These are phyloP conservation scores for Thelonectria discophora DNA, from an alignment of 2,329 filamentous ascomycete species.

Conservation along the genomic window DNA sequence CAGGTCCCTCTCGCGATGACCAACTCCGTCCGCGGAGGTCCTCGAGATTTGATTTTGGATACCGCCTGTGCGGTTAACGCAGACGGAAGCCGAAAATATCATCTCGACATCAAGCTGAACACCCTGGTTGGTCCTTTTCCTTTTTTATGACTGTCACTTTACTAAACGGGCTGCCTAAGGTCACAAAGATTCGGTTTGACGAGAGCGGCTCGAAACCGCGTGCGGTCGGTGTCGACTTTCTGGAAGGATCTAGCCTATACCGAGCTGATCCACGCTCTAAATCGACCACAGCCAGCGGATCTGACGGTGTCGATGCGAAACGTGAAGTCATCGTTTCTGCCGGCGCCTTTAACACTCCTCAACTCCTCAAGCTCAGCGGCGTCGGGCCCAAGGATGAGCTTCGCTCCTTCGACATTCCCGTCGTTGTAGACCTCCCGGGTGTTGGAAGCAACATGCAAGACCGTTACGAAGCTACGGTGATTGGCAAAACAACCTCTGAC, in stretches of 20 bases:
- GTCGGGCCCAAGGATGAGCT: constrained; percentile 40
- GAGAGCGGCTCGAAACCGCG: constrained; percentile 40
- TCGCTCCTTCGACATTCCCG: constrained; percentile 44
- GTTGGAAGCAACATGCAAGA: constrained; percentile 69
- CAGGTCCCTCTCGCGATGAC: constrained; percentile 66
- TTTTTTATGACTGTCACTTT: background rate
- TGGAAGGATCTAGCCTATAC: constrained; percentile 40
- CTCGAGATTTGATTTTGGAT: constrained; percentile 63
- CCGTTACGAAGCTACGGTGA: constrained; percentile 52
- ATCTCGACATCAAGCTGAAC: constrained; percentile 41
- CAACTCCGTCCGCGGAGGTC: constrained; percentile 61
- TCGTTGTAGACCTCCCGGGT: constrained; percentile 54
- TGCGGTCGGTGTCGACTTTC: constrained; percentile 47
- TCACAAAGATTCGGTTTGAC: constrained; percentile 51
- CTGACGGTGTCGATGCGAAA: constrained; percentile 29
- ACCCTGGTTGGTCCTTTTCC: constrained; percentile 26
- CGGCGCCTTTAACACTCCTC: constrained; percentile 60
- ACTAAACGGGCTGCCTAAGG: constrained; percentile 28
- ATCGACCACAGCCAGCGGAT: constrained; percentile 17
- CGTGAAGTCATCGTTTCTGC: constrained; percentile 57
- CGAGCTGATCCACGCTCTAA: constrained; percentile 37
- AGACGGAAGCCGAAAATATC: constrained; percentile 41
- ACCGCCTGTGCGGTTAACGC: constrained; percentile 35
- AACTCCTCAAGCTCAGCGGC: constrained; percentile 60
- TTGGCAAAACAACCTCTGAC: constrained; percentile 32